Conservation (phyloP, 768 basidiomycete genomes). For the Xerocomus potaroensis region DNA sequence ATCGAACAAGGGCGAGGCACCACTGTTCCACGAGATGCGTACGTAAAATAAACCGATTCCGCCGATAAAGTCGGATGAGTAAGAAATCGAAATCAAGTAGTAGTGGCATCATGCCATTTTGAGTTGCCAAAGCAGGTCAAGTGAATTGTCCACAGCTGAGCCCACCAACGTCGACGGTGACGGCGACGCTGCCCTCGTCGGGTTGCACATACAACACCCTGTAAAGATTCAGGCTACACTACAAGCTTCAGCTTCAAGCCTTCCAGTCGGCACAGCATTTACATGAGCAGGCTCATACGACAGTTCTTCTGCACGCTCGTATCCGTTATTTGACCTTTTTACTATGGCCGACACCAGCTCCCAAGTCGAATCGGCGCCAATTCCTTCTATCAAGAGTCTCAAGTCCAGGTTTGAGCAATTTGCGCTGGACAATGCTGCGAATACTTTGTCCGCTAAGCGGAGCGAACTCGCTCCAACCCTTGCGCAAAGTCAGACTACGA, state of each 20-base stretch:
- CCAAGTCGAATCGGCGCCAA: constrained; percentile 49
- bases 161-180: constrained; percentile 7
- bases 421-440: constrained; percentile 38
- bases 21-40: too few relatives aligned
- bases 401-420: constrained; percentile 70
- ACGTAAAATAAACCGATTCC: background rate
- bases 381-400: constrained; percentile 64
- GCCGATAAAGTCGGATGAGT: background rate
- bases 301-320: background rate
- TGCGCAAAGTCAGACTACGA: constrained; percentile 10
- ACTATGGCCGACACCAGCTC: constrained; percentile 17
- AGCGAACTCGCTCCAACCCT: background rate
- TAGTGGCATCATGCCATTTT: constrained; percentile 8
- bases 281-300: constrained; percentile 2
- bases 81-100: too few relatives aligned
- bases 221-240: background rate
- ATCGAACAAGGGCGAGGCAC: too few relatives aligned
- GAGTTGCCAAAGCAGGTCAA: constrained; percentile 14
- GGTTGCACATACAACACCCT: background rate
- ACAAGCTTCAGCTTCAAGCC: too few relatives aligned
- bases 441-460: constrained; percentile 2
- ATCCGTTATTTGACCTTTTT: background rate
- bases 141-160: background rate
- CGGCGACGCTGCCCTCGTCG: constrained; percentile 4
- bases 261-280: constrained; percentile 2